Evolutionary conservation across 257 asterid species (phyloP), one percentile per base, ranked within the genome.

Genomic region (Lantana camara): DNA sequence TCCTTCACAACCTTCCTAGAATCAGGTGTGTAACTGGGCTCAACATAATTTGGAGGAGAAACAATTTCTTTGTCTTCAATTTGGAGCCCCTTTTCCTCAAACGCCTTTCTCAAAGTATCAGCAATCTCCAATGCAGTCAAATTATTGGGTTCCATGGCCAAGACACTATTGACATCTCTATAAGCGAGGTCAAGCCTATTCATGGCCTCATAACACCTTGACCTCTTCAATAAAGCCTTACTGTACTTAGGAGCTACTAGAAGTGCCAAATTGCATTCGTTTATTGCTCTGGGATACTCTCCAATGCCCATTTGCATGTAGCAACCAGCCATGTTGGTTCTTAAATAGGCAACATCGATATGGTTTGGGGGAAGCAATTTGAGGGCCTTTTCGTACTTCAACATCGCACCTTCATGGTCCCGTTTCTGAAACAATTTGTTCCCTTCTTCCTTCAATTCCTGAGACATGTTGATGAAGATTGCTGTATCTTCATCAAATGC

Each of bases 241-340:
- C 92, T 84, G 34, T 80, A 89, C 73, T 85, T 91, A 1, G 98
- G 98, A 72, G 96, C 87, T 55, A 91, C 95, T 70, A 83, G 80
- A 56, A 91, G 95, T 13, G 98, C 96, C 79, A 91, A 79, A 78
- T 89, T 86, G 71, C 98, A 91, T 51, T 91, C 90, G 15, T 70
- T 71, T 8, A 89, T 85, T 0, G 98, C 98, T 76, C 98, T 80
- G 0, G 98, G 98, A 71, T 79, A 89, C 74, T 88, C 95, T 7
- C 95, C 98, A 62, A 89, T 73, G 35, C 98, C 98, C 87, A 89
- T 73, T 64, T 86, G 86, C 95, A 86, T 85, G 80, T 89, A 91
- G 68, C 98, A 91, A 70, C 89, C 80, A 15, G 96, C 98, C 98
- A 91, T 91, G 72, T 85, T 89, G 42, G 78, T 81, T 30, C 88